phyloP scores from a whole-genome alignment of 2,329 filamentous ascomycete species.

The Alternaria gansuensis region DNA sequence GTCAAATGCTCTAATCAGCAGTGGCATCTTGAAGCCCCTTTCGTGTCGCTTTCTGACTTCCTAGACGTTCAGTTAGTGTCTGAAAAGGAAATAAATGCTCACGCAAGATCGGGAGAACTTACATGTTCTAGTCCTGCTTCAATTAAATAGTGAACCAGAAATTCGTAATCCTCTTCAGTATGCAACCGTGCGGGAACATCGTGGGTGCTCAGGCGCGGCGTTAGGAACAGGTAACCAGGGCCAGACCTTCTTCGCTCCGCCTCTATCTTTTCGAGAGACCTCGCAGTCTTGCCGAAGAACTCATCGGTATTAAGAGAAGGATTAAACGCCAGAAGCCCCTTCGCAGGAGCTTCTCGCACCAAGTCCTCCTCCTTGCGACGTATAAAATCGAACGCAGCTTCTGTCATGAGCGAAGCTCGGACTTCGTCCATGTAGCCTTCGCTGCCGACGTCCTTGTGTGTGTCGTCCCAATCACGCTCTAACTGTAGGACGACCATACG shows the following conservation, averaged over 20 bases:
- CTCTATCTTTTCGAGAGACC: slow-evolving; percentile 1
- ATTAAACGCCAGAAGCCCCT: not conserved
- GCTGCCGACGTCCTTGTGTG: not conserved
- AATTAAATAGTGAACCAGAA: slow-evolving; percentile 1
- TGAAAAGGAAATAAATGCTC: not conserved
- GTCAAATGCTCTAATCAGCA: not conserved
- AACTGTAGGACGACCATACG: not conserved
- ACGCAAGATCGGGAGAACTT: not conserved
- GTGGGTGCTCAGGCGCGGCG: not conserved
- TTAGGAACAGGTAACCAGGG: not conserved
- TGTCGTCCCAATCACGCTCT: slow-evolving; percentile 2
- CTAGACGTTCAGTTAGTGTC: not conserved
- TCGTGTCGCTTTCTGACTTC: not conserved
- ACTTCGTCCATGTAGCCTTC: not conserved
- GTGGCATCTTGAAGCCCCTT: slow-evolving; percentile 1
- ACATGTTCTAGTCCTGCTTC: slow-evolving; percentile 6
- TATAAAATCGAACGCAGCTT: not conserved
- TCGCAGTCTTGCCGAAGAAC: slow-evolving; percentile 1
- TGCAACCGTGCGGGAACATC: not conserved
- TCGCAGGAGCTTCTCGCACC: not conserved
- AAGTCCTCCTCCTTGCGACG: not conserved
- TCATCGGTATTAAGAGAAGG: slow-evolving; percentile 1
- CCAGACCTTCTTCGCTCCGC: not conserved
- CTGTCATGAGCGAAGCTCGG: slow-evolving; percentile 3
- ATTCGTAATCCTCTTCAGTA: not conserved